phyloP scores from a whole-genome alignment of 352 stramenopile species.

The Globisporangium nodosum region DNA sequence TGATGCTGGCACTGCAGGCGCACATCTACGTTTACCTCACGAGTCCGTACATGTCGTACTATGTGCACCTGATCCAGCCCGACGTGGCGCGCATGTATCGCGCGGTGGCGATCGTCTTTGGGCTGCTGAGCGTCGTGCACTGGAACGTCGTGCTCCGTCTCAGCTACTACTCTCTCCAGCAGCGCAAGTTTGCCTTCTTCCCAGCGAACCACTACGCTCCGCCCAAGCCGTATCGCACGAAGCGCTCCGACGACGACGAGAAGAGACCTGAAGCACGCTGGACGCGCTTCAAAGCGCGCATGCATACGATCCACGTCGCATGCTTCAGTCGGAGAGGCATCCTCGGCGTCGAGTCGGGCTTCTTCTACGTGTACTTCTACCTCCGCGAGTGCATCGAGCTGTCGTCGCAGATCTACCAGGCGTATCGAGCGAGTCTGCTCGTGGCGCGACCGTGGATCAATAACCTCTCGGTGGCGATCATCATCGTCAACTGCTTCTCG shows the following conservation, averaged over 20 bases:
- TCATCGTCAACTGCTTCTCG: conserved; percentile 22
- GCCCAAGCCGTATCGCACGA: not conserved
- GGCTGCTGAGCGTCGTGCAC: conserved; percentile 19
- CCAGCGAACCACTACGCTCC: conserved; percentile 2
- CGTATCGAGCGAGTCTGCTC: conserved; percentile 33
- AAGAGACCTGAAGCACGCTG: not conserved
- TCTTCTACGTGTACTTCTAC: conserved; percentile 28
- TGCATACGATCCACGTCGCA: conserved; percentile 4
- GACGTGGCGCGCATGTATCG: conserved; percentile 18
- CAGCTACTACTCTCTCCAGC: conserved; percentile 15
- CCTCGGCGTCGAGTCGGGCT: conserved; percentile 26
- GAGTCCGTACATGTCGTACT: conserved; percentile 16
- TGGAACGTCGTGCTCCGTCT: conserved; percentile 16
- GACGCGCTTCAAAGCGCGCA: conserved; percentile 1
- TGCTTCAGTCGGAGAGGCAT: conserved; percentile 17
- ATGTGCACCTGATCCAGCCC: conserved; percentile 17
- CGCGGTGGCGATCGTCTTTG: conserved; percentile 21
- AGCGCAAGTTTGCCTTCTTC: conserved; percentile 18
- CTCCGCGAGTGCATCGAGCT: conserved; percentile 37
- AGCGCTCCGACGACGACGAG: not conserved
- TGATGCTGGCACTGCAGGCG: conserved; percentile 17
- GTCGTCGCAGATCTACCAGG: conserved; percentile 33
- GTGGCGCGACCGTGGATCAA: conserved; percentile 52
- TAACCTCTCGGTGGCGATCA: conserved; percentile 30
- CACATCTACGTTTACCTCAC: conserved; percentile 23